Base-by-base conservation (phyloP, 1,284 basidiomycete genomes). In the Pholiota adiposa region DNA sequence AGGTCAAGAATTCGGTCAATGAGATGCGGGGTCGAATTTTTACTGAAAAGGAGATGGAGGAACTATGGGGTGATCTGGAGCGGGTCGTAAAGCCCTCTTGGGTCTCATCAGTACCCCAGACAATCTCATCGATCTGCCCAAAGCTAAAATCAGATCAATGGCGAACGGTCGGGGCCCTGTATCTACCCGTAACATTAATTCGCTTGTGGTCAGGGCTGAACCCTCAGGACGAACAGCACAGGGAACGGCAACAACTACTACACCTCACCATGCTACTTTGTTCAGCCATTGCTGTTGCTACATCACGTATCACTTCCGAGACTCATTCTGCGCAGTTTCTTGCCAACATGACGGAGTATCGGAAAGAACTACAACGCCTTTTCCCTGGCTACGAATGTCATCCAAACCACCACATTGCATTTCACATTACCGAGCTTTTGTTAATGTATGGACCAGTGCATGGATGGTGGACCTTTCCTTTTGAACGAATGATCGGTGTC, bases 391-490 rank as follows among this genome's bases (percentile, higher is more conserved):
- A 59, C 18, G 34, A 51, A 14, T 54, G n/a, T 33, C 56, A 52
- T 11, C 48, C 55, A n/a, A 59, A 59, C 21, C 61, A 62, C 14
- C 61, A 62, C 21, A 40, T 55, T n/a, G 56, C 60, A 6, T 21
- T 62, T 9, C 60, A 62, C 36, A 29, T 62, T 4, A 8, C 16
- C 0, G 57, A 59, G 2, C 36, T 58, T 29, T 19, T 62, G 23
- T 14, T 19, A 1, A 29, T 52, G 40, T 62, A 48, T 44, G 60
- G 60, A 0, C 60, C 60, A n/a, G 44, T 62, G 8, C 57, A 62
- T 49, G 60, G 56, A 29, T 58, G 56, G 56, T 62, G 61, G 61
- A 59, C 58, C 11, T 62, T 59, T 33, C 57, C 61, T 6, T 59
- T 62, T 27, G 61, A 62, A 18, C 49, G 57, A 0, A 49, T 59